Evolutionary conservation across 345 rosid genomes (phyloP).

Genomic region (Acer saccharum): DNA sequence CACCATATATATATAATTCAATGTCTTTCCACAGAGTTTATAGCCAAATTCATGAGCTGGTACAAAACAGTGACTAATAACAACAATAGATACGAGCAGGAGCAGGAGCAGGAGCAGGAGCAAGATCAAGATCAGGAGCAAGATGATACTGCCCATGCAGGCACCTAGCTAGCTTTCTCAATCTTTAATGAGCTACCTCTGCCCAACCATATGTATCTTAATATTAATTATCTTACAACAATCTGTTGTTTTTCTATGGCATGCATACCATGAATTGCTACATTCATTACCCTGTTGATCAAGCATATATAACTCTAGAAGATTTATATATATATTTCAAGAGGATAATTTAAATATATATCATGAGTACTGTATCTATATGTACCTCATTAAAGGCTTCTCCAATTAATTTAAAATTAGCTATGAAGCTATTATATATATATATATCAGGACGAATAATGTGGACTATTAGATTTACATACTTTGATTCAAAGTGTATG

Average conservation of each 20-base stretch:
- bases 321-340: too few relatives aligned
- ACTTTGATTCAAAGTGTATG: too few relatives aligned
- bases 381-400: too few relatives aligned
- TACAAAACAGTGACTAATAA: constrained; percentile 32
- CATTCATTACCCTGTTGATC: too few relatives aligned
- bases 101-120: not conserved
- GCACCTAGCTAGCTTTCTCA: not conserved
- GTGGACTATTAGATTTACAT: too few relatives aligned
- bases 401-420: too few relatives aligned
- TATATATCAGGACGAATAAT: too few relatives aligned
- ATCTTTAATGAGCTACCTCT: not conserved
- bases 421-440: too few relatives aligned
- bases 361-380: too few relatives aligned
- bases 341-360: too few relatives aligned
- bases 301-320: not conserved
- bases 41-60: constrained; percentile 63
- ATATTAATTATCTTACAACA: not conserved
- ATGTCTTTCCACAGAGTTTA: constrained; percentile 43
- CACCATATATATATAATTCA: not conserved
- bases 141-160: not conserved
- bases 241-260: not conserved
- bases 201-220: not conserved
- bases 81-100: constrained; percentile 7
- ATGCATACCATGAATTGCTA: not conserved
- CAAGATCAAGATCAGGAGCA: too few relatives aligned